Base-by-base conservation (phyloP, 441 rosid genomes). In the Gossypium trilobum region DNA sequence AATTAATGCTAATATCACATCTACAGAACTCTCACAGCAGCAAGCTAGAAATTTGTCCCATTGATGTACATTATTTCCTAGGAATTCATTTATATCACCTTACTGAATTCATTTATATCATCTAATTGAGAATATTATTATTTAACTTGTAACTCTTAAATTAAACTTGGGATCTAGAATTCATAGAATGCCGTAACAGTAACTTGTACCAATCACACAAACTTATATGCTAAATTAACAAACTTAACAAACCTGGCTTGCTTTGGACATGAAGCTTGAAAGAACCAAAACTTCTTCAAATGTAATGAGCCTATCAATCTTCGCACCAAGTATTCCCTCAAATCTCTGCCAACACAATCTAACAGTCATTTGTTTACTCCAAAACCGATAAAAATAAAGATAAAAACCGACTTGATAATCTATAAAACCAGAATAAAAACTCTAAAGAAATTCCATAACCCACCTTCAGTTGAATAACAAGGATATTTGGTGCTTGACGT, bases 381-480 rank as follows among this genome's bases (percentile, higher is more conserved):
- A 78, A 69, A 27, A 17, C 65, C 44, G 25, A 54, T 62, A 67
- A 51, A 51, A 51, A 16, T 10, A 56, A 50, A 64, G 63, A 76
- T 48, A 25, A 73, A 16, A 13, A 67, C 46, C 27, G 2, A 23
- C 27, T 23, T 23, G 27, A 23, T 23, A 2, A 23, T 23, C 27
- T 23, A 23, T 23, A 23, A 23, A 23, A 23, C 27, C 27, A 23
- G 27, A 23, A 23, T 23, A 23, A 23, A 23, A 23, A 23, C 27
- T 20, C 50, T 23, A 62, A 71, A 65, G 44, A 61, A 74, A 56
- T 1, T 33, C 29, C 55, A 69, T 48, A 31, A 72, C 83, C 44
- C 29, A 92, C 99, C 93, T 95, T 95, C 36, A 95, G 86, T 73
- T 95, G 96, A 78, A 95, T 87, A 36, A 92, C 96, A 82, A 92